Percentiles rank a stretch among this genome's conserved stretches.
phyloP scores from a whole-genome alignment of 208 protist species.

The Leishmania gerbilli region DNA sequence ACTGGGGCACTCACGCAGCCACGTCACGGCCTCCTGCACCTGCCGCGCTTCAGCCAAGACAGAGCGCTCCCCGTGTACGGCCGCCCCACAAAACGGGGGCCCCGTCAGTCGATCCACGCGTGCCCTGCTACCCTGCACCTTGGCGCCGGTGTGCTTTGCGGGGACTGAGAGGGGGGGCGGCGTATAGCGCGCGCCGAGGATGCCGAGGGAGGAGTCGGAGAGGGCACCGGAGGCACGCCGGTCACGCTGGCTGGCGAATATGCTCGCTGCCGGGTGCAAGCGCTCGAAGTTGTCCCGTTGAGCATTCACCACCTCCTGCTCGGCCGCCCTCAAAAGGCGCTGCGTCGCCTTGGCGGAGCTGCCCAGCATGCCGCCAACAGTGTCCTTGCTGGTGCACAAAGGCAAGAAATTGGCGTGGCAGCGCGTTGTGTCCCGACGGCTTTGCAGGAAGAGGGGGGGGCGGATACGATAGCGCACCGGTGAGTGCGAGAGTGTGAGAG shows the following conservation, averaged over 20 bases:
- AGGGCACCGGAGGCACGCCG: neutral
- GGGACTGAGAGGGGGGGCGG: slow-evolving; percentile 1
- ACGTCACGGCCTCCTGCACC: slow-evolving; percentile 43
- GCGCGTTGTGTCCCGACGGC: neutral
- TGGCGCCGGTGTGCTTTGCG: neutral
- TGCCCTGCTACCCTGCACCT: neutral
- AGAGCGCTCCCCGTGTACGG: slow-evolving; percentile 25
- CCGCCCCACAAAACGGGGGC: slow-evolving; percentile 16
- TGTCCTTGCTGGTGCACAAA: neutral
- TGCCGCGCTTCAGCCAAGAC: slow-evolving; percentile 30
- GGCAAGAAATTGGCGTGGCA: neutral
- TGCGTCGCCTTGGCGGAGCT: slow-evolving; percentile 1
- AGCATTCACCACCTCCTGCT: slow-evolving; percentile 18
- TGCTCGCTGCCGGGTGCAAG: neutral
- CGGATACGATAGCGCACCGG: neutral
- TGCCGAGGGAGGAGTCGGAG: slow-evolving; percentile 22
- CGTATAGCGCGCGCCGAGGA: neutral
- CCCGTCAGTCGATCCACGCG: slow-evolving; percentile 19
- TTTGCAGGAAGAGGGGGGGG: neutral
- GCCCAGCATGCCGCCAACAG: neutral
- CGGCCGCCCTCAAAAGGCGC: slow-evolving; percentile 1
- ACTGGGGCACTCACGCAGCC: slow-evolving; percentile 43
- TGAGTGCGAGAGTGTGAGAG: neutral
- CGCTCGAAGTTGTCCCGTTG: slow-evolving; percentile 26
- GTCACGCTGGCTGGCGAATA: neutral